A percentile compares a stretch with the other conserved stretches of the same genome.
Evolutionary conservation across 169 alveolate species (phyloP).

Genomic region (Perkinsus marinus): DNA sequence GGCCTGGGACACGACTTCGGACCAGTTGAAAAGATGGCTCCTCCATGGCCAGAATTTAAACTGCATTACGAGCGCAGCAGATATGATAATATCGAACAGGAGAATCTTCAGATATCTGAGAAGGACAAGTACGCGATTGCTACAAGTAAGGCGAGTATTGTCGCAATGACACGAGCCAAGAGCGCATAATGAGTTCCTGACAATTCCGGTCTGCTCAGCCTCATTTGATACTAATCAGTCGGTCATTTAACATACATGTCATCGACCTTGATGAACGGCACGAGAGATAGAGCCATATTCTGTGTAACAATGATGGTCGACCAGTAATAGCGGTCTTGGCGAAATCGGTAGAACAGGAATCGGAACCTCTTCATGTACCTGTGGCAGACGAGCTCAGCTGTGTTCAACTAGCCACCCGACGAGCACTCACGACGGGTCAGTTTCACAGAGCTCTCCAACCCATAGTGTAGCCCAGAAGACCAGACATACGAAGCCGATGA

Average conservation of each 20-base stretch:
- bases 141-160: neutral
- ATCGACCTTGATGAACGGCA: neutral
- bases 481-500: neutral
- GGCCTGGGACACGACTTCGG: neutral
- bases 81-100: neutral
- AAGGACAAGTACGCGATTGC: neutral
- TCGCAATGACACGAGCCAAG: too few relatives aligned
- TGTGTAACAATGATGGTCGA: neutral
- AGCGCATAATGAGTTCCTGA: too few relatives aligned
- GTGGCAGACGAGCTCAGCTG: neutral
- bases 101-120: neutral
- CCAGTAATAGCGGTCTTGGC: neutral
- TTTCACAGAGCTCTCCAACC: neutral
- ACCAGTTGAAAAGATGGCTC: neutral
- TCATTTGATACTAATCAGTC: too few relatives aligned
- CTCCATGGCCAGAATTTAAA: neutral
- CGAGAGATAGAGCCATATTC: neutral
- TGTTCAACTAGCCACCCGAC: neutral
- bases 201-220: too few relatives aligned
- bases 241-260: neutral
- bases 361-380: neutral
- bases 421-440: neutral
- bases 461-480: neutral
- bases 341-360: neutral
- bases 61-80: neutral